These are phyloP conservation scores for Beauveria rudraprayagi DNA, from an alignment of 2,329 filamentous ascomycete genomes.

Conservation along the genomic window DNA sequence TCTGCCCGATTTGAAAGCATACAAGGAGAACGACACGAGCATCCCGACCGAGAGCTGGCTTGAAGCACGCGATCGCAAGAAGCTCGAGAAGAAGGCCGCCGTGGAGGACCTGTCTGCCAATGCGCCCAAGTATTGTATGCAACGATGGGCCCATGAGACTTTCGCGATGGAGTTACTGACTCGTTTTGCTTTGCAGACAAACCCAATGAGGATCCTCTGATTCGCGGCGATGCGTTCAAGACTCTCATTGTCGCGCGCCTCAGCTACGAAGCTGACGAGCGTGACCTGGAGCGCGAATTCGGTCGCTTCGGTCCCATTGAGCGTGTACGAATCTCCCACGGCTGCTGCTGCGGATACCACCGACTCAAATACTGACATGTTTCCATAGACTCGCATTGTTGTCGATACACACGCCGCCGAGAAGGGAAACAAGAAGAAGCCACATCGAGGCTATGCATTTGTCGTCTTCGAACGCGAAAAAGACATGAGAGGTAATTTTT, in stretches of 20 bases:
- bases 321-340: slow-evolving; percentile 51
- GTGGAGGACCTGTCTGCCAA: slow-evolving; percentile 57
- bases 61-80: slow-evolving; percentile 75
- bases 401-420: slow-evolving; percentile 63
- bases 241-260: slow-evolving; percentile 88
- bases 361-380: background rate
- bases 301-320: slow-evolving; percentile 90
- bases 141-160: background rate
- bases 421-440: slow-evolving; percentile 69
- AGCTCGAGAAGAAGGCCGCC: slow-evolving; percentile 66
- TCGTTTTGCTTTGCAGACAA: slow-evolving; percentile 50
- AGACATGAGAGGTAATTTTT: slow-evolving; percentile 90
- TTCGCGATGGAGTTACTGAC: slow-evolving; percentile 15
- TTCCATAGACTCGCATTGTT: slow-evolving; percentile 71
- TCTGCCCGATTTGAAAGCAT: slow-evolving; percentile 64
- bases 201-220: slow-evolving; percentile 75
- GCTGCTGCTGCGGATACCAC: background rate
- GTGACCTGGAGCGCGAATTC: slow-evolving; percentile 90
- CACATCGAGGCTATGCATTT: slow-evolving; percentile 88
- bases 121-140: slow-evolving; percentile 53
- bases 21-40: slow-evolving; percentile 70
- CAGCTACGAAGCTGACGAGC: slow-evolving; percentile 79
- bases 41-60: slow-evolving; percentile 88
- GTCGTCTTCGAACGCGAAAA: slow-evolving; percentile 95
- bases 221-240: slow-evolving; percentile 88